Conservation (phyloP, 2,329 filamentous ascomycete species). For the Xylariaceae sp. region DNA sequence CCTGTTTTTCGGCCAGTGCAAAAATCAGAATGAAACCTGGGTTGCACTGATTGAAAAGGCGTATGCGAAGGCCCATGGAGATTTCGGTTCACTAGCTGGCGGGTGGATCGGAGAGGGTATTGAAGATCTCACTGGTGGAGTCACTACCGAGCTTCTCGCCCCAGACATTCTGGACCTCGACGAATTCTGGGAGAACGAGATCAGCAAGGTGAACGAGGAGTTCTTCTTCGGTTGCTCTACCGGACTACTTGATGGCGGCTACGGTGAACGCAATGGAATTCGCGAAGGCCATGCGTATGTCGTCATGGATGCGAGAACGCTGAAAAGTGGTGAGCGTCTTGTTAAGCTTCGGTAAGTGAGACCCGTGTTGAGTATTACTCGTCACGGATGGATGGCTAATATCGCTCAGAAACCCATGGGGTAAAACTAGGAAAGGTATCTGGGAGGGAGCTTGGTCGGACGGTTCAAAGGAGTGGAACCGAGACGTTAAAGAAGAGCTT, state of each 20-base stretch:
- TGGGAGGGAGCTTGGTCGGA: slow-evolving; percentile 60
- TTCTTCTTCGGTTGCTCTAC: slow-evolving; percentile 72
- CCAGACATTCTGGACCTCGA: slow-evolving; percentile 74
- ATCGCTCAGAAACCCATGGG: slow-evolving; percentile 52
- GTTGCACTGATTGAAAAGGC: slow-evolving; percentile 77
- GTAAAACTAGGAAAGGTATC: slow-evolving; percentile 51
- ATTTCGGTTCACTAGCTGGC: slow-evolving; percentile 67
- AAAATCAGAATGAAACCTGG: slow-evolving; percentile 77
- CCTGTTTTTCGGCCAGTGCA: slow-evolving; percentile 73
- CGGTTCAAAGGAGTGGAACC: slow-evolving; percentile 59
- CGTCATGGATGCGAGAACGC: slow-evolving; percentile 53
- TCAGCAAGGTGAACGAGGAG: slow-evolving; percentile 74
- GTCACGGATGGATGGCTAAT: too few species aligned
- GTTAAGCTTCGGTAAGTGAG: slow-evolving; percentile 46
- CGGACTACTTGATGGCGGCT: slow-evolving; percentile 59
- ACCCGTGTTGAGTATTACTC: neutral
- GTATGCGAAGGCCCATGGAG: slow-evolving; percentile 79
- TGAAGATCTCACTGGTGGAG: slow-evolving; percentile 62
- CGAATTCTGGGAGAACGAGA: slow-evolving; percentile 77
- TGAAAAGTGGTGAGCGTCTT: slow-evolving; percentile 51
- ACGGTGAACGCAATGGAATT: slow-evolving; percentile 57
- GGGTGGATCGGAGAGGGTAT: slow-evolving; percentile 64
- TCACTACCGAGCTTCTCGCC: slow-evolving; percentile 65
- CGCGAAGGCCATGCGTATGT: slow-evolving; percentile 57
- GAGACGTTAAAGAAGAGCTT: slow-evolving; percentile 54